These are phyloP conservation scores for Candida albicans DNA, from an alignment of 1,139 yeast genomes.

Conservation along the genomic window DNA sequence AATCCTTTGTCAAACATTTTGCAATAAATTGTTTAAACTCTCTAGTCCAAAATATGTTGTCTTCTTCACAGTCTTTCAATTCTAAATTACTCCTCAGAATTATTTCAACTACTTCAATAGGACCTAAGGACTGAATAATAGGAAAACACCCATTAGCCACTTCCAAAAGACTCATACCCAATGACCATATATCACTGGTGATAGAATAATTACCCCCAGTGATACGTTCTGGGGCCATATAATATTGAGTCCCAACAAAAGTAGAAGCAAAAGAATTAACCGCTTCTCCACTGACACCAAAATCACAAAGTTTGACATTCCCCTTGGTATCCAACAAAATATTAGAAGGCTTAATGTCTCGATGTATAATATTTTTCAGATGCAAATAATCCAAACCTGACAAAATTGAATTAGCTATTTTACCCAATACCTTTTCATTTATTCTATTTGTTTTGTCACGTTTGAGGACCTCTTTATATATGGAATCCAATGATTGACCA, in stretches of 20 bases:
- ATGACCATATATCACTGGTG: constrained; percentile 94
- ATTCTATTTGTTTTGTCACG: constrained; percentile 77
- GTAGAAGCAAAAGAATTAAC: constrained; percentile 94
- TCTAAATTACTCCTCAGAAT: constrained; percentile 81
- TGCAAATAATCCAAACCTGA: constrained; percentile 85
- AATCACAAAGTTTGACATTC: constrained; percentile 89
- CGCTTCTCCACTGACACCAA: constrained; percentile 98
- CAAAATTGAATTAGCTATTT: constrained; percentile 81
- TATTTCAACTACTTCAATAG: constrained; percentile 80
- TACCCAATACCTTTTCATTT: constrained; percentile 89
- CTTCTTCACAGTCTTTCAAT: constrained; percentile 72
- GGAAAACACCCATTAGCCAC: constrained; percentile 92
- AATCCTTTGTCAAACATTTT: constrained; percentile 79
- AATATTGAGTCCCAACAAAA: constrained; percentile 94
- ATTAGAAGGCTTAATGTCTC: constrained; percentile 94
- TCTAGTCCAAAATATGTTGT: constrained; percentile 77
- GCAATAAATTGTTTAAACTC: constrained; percentile 81
- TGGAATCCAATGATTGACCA: constrained; percentile 85
- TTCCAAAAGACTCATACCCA: constrained; percentile 87
- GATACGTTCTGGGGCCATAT: constrained; percentile 98
- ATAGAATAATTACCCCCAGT: constrained; percentile 94
- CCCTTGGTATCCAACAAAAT: constrained; percentile 74
- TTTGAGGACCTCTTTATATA: constrained; percentile 64
- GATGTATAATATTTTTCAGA: constrained; percentile 82
- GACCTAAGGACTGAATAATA: constrained; percentile 49